Conservation (phyloP, 805 yeast genomes). For the Metschnikowia peoriensis region DNA sequence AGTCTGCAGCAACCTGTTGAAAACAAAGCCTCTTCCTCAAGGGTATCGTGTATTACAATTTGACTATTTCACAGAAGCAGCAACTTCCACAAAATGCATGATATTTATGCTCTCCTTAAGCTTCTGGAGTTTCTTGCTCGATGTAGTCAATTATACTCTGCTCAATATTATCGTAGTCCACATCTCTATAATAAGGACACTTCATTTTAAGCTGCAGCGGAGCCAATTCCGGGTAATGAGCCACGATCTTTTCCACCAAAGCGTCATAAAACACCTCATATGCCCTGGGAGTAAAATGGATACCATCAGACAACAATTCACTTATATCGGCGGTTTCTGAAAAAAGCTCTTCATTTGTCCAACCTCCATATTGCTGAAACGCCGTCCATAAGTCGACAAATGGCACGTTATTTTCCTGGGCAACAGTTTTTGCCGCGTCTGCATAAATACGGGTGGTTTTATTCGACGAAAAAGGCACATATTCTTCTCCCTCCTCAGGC, state of each 20-base stretch:
- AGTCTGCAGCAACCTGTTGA: too few relatives aligned
- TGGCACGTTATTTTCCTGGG: slow-evolving; percentile 49
- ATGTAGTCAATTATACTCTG: slow-evolving; percentile 7
- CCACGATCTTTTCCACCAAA: slow-evolving; percentile 37
- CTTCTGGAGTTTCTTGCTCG: background rate
- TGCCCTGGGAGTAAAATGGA: slow-evolving; percentile 58
- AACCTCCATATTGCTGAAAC: slow-evolving; percentile 34
- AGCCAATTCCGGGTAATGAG: slow-evolving; percentile 46
- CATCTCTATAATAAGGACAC: slow-evolving; percentile 43
- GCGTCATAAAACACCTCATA: slow-evolving; percentile 51
- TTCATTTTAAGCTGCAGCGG: slow-evolving; percentile 39
- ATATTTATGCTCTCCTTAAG: too few relatives aligned
- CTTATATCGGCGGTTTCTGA: slow-evolving; percentile 14
- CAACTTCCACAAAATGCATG: too few relatives aligned
- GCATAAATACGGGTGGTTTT: slow-evolving; percentile 48
- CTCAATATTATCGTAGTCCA: slow-evolving; percentile 14
- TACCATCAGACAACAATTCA: slow-evolving; percentile 44
- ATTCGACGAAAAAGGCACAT: slow-evolving; percentile 30
- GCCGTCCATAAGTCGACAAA: slow-evolving; percentile 54
- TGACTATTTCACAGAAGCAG: too few relatives aligned
- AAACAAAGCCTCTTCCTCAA: too few relatives aligned
- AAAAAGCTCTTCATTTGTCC: slow-evolving; percentile 40
- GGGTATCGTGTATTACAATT: too few relatives aligned
- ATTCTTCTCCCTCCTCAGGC: slow-evolving; percentile 19
- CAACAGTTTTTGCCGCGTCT: slow-evolving; percentile 46